phyloP scores from a whole-genome alignment of 2,329 filamentous ascomycete species.

The Blumeria hordei region DNA sequence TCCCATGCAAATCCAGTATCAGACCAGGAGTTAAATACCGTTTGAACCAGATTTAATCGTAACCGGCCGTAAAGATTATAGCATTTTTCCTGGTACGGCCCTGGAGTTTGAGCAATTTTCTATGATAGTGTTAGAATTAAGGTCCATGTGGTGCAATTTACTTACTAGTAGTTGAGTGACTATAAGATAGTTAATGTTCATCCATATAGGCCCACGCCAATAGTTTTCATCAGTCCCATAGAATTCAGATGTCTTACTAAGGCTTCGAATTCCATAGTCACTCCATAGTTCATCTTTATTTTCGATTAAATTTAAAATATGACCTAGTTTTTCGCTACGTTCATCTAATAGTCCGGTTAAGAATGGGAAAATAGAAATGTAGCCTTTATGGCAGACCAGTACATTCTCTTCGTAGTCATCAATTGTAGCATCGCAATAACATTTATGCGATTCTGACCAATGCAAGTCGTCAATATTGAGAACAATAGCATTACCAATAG shows the following conservation, averaged over 20 bases:
- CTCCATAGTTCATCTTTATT: slow-evolving; percentile 81
- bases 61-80: slow-evolving; percentile 51
- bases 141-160: slow-evolving; percentile 7
- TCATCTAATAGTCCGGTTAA: slow-evolving; percentile 55
- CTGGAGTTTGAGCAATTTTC: slow-evolving; percentile 32
- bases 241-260: slow-evolving; percentile 60
- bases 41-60: slow-evolving; percentile 66
- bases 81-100: slow-evolving; percentile 45
- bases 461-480: slow-evolving; percentile 82
- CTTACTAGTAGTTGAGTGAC: slow-evolving; percentile 55
- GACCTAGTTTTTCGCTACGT: slow-evolving; percentile 49
- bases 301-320: slow-evolving; percentile 51
- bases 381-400: slow-evolving; percentile 89
- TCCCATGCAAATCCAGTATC: slow-evolving; percentile 95
- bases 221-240: slow-evolving; percentile 93
- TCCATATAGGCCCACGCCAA: slow-evolving; percentile 86
- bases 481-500: slow-evolving; percentile 51
- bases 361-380: slow-evolving; percentile 84
- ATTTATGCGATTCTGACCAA: slow-evolving; percentile 59
- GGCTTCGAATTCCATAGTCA: slow-evolving; percentile 62
- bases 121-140: slow-evolving; percentile 22
- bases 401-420: slow-evolving; percentile 82
- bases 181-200: slow-evolving; percentile 85
- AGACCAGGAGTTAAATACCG: slow-evolving; percentile 69
- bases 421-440: slow-evolving; percentile 86